A percentile compares a stretch with the other conserved stretches of the same genome.
Evolutionary conservation across 2,329 filamentous ascomycete genomes (phyloP).

Genomic region (Pseudogymnoascus verrucosus): DNA sequence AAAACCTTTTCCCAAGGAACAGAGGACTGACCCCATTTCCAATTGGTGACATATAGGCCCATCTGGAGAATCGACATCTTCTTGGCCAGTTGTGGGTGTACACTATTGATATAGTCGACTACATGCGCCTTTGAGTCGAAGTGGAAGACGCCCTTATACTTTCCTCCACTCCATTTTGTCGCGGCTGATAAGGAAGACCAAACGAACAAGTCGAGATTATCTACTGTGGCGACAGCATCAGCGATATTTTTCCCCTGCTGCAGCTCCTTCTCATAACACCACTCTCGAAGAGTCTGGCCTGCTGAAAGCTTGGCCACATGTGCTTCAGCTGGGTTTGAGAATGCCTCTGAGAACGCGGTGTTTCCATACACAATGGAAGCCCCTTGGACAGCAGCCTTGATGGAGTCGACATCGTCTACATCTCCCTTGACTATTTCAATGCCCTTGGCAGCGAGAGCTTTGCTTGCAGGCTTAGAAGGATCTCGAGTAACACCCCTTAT

Average conservation of each 20-base stretch:
- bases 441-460: constrained; percentile 32
- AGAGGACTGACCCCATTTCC: constrained; percentile 7
- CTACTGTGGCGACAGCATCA: constrained; percentile 15
- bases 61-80: constrained; percentile 30
- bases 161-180: constrained; percentile 29
- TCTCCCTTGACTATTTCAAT: constrained; percentile 34
- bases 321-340: background rate
- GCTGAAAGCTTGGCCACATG: background rate
- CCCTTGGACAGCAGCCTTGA: background rate
- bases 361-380: background rate
- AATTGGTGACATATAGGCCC: constrained; percentile 30
- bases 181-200: constrained; percentile 27
- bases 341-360: background rate
- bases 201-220: constrained; percentile 20
- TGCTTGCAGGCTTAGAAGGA: constrained; percentile 32
- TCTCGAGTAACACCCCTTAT: constrained; percentile 43
- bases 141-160: constrained; percentile 32
- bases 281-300: background rate
- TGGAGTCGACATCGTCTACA: background rate
- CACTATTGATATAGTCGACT: constrained; percentile 22
- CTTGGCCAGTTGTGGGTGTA: constrained; percentile 23
- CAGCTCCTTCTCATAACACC: constrained; percentile 19
- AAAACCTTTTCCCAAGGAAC: background rate
- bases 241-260: constrained; percentile 28
- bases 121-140: constrained; percentile 32